These are phyloP conservation scores for Astragalus membranaceus DNA, from an alignment of 306 rosid genomes.

Conservation along the genomic window DNA sequence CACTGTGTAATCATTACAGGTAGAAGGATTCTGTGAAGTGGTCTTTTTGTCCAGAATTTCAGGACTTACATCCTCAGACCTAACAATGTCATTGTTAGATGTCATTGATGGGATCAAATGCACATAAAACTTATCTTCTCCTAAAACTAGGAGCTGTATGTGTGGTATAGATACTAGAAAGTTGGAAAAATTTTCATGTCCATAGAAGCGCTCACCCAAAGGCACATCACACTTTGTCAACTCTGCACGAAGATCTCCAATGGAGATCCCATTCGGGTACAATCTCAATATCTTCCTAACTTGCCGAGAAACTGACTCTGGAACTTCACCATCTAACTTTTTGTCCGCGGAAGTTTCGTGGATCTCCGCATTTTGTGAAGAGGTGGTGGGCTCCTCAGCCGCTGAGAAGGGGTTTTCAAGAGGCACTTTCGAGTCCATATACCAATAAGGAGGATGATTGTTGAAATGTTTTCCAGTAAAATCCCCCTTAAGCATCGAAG, in stretches of 20 bases:
- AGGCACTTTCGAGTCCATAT: conserved; percentile 58
- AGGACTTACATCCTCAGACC: conserved; percentile 24
- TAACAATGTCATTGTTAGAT: conserved; percentile 16
- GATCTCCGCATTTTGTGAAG: conserved; percentile 26
- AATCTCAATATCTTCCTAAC: conserved; percentile 34
- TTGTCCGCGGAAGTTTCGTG: conserved; percentile 27
- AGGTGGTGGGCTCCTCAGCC: conserved; percentile 24
- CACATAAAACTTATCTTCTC: too few species aligned
- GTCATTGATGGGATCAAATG: not conserved
- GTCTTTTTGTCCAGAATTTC: conserved; percentile 19
- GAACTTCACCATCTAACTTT: conserved; percentile 30
- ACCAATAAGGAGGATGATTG: conserved; percentile 91
- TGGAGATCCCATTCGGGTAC: too few species aligned
- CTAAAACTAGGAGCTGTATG: too few species aligned
- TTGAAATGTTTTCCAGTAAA: conserved; percentile 63
- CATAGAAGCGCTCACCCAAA: too few species aligned
- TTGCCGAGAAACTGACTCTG: conserved; percentile 27
- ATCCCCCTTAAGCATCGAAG: too few species aligned
- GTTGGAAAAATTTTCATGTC: too few species aligned
- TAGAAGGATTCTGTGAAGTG: too few species aligned
- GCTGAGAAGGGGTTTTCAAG: conserved; percentile 51
- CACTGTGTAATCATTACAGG: too few species aligned
- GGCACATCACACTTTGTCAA: too few species aligned
- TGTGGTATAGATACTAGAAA: too few species aligned
- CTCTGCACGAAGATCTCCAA: too few species aligned